Conservation (phyloP, 805 yeast genomes). For the Cyberlindnera maclurae region DNA sequence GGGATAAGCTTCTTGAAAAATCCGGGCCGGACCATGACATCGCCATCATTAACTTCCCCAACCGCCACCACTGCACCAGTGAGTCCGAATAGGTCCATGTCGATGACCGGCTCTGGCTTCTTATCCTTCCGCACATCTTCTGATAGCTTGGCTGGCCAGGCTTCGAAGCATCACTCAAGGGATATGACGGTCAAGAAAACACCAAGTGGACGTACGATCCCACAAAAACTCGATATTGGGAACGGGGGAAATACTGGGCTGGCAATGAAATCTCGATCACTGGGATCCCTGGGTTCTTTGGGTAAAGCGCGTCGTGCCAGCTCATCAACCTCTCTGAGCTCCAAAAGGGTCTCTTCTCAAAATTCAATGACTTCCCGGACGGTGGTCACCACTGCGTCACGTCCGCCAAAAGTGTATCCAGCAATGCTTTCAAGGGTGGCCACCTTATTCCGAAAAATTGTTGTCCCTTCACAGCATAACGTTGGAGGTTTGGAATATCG, state of each 20-base stretch:
- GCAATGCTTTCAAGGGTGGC: slow-evolving; percentile 87
- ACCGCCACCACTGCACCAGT: slow-evolving; percentile 6
- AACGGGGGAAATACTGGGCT: slow-evolving; percentile 22
- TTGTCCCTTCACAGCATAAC: slow-evolving; percentile 67
- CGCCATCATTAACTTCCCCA: slow-evolving; percentile 11
- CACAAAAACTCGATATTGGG: slow-evolving; percentile 37
- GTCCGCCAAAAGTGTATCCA: slow-evolving; percentile 74
- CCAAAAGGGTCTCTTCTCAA: slow-evolving; percentile 19
- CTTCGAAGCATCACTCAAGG: slow-evolving; percentile 25
- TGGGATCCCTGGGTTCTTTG: slow-evolving; percentile 34
- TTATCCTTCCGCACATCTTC: slow-evolving; percentile 23
- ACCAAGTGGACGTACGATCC: slow-evolving; percentile 36
- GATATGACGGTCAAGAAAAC: slow-evolving; percentile 29
- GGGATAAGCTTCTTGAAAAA: slow-evolving; percentile 29
- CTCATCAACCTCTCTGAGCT: slow-evolving; percentile 17
- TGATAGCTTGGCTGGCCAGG: slow-evolving; percentile 16
- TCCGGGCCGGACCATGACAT: slow-evolving; percentile 16
- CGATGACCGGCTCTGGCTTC: slow-evolving; percentile 26
- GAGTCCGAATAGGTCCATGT: slow-evolving; percentile 27
- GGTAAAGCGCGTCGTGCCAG: slow-evolving; percentile 20
- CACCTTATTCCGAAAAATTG: slow-evolving; percentile 58
- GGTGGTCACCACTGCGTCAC: slow-evolving; percentile 34
- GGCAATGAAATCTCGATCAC: slow-evolving; percentile 40
- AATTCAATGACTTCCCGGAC: slow-evolving; percentile 30
- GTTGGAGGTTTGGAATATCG: slow-evolving; percentile 90